These are phyloP conservation scores for Cutaneotrichosporon sp. DNA, from an alignment of 1,284 basidiomycete species.

Conservation along the genomic window DNA sequence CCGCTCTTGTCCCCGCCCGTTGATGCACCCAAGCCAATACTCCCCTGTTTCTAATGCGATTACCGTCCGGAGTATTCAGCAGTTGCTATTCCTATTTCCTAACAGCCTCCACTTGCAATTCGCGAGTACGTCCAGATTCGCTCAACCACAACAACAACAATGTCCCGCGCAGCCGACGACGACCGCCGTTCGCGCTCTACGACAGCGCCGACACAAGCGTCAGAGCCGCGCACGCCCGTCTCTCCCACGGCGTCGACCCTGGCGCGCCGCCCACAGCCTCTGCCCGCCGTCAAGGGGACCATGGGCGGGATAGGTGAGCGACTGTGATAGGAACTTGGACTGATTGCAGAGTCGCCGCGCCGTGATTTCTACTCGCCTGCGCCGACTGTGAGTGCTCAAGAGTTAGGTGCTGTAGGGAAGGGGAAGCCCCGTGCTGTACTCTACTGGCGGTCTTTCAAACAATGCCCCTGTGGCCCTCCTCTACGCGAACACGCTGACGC, in stretches of 20 bases:
- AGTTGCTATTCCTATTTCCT: too few relatives aligned
- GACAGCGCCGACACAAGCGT: not conserved
- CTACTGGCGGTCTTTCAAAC: too few relatives aligned
- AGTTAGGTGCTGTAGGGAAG: too few relatives aligned
- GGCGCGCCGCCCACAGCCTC: conserved; percentile 8
- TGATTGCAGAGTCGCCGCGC: conserved; percentile 6
- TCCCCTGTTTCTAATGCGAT: too few relatives aligned
- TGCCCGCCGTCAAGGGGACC: conserved; percentile 31
- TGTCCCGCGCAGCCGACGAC: not conserved
- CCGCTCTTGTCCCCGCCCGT: too few relatives aligned
- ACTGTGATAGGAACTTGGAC: not conserved
- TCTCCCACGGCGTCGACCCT: not conserved
- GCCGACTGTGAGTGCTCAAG: not conserved
- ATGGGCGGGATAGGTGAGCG: conserved; percentile 27
- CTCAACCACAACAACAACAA: not conserved
- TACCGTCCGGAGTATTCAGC: too few relatives aligned
- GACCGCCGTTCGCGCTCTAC: not conserved
- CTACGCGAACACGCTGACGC: not conserved
- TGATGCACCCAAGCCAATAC: too few relatives aligned
- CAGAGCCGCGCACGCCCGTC: not conserved
- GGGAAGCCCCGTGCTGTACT: too few relatives aligned
- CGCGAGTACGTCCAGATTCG: too few relatives aligned
- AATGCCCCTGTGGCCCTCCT: too few relatives aligned
- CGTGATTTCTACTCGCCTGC: conserved; percentile 4
- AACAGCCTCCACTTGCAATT: not conserved